Evolutionary conservation across 2,329 filamentous ascomycete species (phyloP).

Genomic region (Cercospora zeae-maydis): DNA sequence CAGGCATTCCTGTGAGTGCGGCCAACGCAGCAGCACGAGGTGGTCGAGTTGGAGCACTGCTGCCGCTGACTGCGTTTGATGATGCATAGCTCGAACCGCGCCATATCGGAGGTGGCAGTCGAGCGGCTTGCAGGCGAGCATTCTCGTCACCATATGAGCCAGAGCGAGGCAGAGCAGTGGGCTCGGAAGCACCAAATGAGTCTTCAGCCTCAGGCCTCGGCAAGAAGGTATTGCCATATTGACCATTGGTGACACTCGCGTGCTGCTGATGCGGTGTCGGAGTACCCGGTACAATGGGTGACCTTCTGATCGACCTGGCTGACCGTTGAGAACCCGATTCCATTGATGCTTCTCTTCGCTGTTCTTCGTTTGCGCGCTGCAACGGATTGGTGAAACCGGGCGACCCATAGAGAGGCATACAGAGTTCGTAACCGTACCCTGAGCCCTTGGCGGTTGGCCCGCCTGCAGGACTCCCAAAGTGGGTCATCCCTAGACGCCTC

Average conservation of each 20-base stretch:
- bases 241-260: not conserved
- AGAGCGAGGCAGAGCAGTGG: not conserved
- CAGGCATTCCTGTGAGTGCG: not conserved
- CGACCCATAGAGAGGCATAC: not conserved
- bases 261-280: not conserved
- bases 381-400: not conserved
- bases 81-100: not conserved
- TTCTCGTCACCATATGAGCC: not conserved
- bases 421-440: not conserved
- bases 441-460: not conserved
- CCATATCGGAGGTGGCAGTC: not conserved
- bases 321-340: not conserved
- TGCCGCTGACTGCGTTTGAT: not conserved
- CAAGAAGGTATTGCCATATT: not conserved
- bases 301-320: not conserved
- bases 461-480: not conserved
- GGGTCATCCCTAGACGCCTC: not conserved
- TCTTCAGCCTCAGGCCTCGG: not conserved
- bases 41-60: not conserved
- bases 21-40: not conserved
- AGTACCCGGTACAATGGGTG: not conserved
- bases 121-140: not conserved
- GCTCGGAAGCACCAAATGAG: not conserved
- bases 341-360: not conserved
- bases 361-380: not conserved